Base-by-base conservation (phyloP, 192 early-diverging fungal genomes). In the Gaertneriomyces sp. region DNA sequence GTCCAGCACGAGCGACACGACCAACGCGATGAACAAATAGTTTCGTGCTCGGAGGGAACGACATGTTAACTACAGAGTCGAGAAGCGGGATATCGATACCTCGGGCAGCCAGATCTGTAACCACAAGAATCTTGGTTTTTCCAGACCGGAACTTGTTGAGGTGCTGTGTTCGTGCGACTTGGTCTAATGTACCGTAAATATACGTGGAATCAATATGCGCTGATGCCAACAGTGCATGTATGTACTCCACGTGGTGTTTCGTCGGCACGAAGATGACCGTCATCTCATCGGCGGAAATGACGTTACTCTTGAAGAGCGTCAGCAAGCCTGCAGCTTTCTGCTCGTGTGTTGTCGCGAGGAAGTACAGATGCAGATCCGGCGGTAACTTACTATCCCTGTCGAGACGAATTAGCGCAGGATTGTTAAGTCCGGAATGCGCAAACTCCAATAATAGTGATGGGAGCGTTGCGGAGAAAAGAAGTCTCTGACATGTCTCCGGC, bases 1-100 rank as follows among this genome's bases (percentile, higher is more conserved):
- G 83, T 38, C 97, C 97, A 4, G 97, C 97, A 81, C 97, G 88
- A 12, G 93, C 97, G 10, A 90, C 90, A 82, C 97, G 88, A 56
- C 97, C 97, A 12, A 96, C 94, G 62, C 96, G 87, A 80, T 99
- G 96, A 42, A 99, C 84, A 85, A 99, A 95, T 9, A 96, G 88
- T 70, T 99, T 99, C 70, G 89, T 86, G 20, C 88, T 84, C 44
- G 90, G 87, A 9, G 94, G 87, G 77, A 98, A 99, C 60, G 97
- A 92, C 67, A 93, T 96, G 75, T 99, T 98, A 79, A 99, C 82
- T 46, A 99, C 96, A 70, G 97, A 93, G 71, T 95, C 94, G 9
- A 99, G 76, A 38, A 96, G 88, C 43, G 96, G 96, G 44, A 99
- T 93, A 83, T 99, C 96, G 64, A 99, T 93, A 90, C 96, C 96